Conservation (phyloP, 352 stramenopile genomes). For the Chrysophaeum taylorii region DNA sequence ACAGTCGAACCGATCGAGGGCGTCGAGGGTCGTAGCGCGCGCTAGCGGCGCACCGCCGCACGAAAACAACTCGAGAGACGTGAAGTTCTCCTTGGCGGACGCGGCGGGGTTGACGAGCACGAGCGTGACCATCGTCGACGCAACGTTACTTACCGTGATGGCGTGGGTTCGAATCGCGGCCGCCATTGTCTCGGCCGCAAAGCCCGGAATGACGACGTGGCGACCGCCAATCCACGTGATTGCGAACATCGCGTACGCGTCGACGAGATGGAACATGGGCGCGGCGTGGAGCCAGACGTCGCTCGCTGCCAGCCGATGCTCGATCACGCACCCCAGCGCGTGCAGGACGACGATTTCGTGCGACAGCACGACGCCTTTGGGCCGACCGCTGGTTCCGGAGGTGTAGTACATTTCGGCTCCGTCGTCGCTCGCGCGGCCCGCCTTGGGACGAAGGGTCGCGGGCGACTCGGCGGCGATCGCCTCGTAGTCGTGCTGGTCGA, state of each 20-base stretch:
- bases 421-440: not conserved
- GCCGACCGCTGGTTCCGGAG: not conserved
- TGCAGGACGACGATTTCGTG: not conserved
- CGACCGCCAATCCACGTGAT: not conserved
- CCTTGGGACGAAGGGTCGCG: not conserved
- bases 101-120: not conserved
- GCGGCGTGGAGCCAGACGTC: not conserved
- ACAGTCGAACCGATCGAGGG: not conserved
- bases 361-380: not conserved
- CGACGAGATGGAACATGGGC: constrained; percentile 7
- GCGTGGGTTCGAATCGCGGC: not conserved
- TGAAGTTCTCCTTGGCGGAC: not conserved
- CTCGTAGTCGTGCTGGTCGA: not conserved
- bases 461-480: not conserved
- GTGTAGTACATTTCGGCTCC: constrained; percentile 1
- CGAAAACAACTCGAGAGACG: not conserved
- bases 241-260: constrained; percentile 3
- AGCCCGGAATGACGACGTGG: not conserved
- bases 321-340: not conserved
- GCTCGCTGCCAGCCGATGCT: not conserved
- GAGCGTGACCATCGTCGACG: constrained; percentile 9
- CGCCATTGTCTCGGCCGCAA: not conserved
- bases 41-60: constrained; percentile 1
- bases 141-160: not conserved
- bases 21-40: not conserved